phyloP scores from a whole-genome alignment of 2,329 filamentous ascomycete species.

The Pezicula neosporulosa region DNA sequence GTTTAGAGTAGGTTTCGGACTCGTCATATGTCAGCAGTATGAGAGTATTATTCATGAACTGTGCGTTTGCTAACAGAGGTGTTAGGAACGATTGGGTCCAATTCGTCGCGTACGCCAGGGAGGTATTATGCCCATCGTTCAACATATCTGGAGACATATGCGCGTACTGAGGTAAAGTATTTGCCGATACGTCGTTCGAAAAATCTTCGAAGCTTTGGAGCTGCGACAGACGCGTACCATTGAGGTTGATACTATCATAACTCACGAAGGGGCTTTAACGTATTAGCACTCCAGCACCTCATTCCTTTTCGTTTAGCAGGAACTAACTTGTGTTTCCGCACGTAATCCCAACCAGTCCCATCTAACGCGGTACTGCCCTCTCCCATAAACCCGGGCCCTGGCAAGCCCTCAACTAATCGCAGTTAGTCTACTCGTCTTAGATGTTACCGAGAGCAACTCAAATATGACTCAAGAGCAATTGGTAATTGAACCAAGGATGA shows the following conservation, averaged over 20 bases:
- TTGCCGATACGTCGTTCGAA: conserved; percentile 49
- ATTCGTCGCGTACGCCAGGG: conserved; percentile 44
- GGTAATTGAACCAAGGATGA: too few relatives aligned
- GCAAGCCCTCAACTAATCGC: conserved; percentile 34
- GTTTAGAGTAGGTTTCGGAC: conserved; percentile 45
- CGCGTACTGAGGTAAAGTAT: conserved; percentile 61
- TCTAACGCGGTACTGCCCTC: conserved; percentile 31
- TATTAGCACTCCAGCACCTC: conserved; percentile 5
- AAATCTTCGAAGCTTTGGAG: conserved; percentile 63
- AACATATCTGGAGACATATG: conserved; percentile 63
- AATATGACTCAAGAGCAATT: too few relatives aligned
- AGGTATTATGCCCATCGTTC: conserved; percentile 60
- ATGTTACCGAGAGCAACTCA: too few relatives aligned
- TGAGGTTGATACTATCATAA: conserved; percentile 50
- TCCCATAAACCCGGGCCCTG: conserved; percentile 44
- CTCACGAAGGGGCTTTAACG: conserved; percentile 36
- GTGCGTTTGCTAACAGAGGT: conserved; percentile 45
- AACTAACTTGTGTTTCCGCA: conserved; percentile 28
- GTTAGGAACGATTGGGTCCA: conserved; percentile 51
- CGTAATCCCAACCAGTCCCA: conserved; percentile 32
- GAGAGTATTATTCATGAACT: conserved; percentile 51
- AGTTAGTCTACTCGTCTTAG: too few relatives aligned
- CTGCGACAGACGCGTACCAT: conserved; percentile 47
- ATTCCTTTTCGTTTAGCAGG: too few relatives aligned
- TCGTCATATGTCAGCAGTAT: conserved; percentile 58